Conservation (phyloP, 78 protist genomes). For the Monosiga brevicollis region DNA sequence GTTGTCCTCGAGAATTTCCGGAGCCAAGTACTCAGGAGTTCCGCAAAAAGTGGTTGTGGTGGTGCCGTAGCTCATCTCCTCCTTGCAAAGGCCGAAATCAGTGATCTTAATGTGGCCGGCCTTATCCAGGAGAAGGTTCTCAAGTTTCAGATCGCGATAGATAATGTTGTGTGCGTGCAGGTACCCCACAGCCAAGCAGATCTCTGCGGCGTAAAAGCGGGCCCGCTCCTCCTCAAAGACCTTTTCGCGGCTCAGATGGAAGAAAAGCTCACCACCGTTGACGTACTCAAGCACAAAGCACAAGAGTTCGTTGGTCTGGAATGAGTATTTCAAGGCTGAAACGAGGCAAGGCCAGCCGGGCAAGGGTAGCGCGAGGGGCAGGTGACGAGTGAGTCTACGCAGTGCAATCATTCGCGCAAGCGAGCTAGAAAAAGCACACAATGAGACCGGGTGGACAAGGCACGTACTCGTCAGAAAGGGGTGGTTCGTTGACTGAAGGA, state of each 20-base stretch:
- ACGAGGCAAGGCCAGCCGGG: conserved; percentile 57
- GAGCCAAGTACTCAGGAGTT: conserved; percentile 81
- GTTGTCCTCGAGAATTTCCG: conserved; percentile 22
- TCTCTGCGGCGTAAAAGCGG: conserved; percentile 69
- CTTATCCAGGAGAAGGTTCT: conserved; percentile 76
- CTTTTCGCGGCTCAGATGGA: conserved; percentile 49
- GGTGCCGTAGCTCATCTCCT: conserved; percentile 8
- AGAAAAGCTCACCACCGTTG: conserved; percentile 80
- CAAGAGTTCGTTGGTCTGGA: conserved; percentile 32
- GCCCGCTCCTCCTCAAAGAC: conserved; percentile 58
- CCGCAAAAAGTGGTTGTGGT: conserved; percentile 81
- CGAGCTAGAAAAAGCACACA: background rate
- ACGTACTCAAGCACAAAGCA: conserved; percentile 49
- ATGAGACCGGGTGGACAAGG: background rate
- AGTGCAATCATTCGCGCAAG: background rate
- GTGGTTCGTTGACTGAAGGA: background rate
- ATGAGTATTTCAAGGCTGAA: conserved; percentile 58
- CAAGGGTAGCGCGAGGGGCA: background rate
- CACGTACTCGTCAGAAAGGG: conserved; percentile 46
- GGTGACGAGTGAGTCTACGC: conserved; percentile 54
- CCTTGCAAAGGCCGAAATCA: conserved; percentile 76
- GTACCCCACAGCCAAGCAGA: conserved; percentile 68
- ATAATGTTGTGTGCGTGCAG: conserved; percentile 69
- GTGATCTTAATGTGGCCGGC: conserved; percentile 85
- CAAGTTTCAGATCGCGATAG: conserved; percentile 87